These are phyloP conservation scores for Alternaria infectoria DNA, from an alignment of 2,329 filamentous ascomycete genomes.

Conservation along the genomic window DNA sequence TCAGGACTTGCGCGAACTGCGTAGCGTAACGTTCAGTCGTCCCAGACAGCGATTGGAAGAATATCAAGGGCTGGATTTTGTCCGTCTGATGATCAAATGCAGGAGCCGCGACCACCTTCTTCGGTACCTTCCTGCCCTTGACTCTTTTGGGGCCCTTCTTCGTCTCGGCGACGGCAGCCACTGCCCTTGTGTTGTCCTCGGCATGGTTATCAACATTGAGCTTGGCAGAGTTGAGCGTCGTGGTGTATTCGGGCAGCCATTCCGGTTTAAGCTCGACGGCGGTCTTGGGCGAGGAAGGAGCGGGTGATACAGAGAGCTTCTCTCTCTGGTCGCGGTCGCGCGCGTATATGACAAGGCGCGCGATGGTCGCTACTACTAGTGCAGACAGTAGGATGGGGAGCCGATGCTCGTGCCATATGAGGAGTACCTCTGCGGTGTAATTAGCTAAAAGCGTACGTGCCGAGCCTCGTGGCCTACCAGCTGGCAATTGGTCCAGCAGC, in stretches of 20 bases:
- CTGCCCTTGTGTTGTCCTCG: constrained; percentile 31
- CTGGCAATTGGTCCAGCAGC: constrained; percentile 20
- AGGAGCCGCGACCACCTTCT: constrained; percentile 21
- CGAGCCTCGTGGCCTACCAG: constrained; percentile 10
- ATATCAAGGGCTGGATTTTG: constrained; percentile 75
- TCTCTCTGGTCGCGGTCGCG: constrained; percentile 32
- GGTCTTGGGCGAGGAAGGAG: constrained; percentile 40
- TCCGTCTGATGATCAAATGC: constrained; percentile 40
- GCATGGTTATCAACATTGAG: constrained; percentile 39
- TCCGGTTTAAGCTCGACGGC: constrained; percentile 37
- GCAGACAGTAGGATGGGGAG: constrained; percentile 42
- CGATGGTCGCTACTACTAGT: constrained; percentile 35
- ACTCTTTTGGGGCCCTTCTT: constrained; percentile 48
- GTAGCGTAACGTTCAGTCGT: constrained; percentile 78
- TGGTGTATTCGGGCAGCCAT: constrained; percentile 46
- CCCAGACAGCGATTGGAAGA: constrained; percentile 88
- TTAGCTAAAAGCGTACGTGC: neutral
- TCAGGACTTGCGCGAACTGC: constrained; percentile 65
- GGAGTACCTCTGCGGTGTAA: constrained; percentile 38
- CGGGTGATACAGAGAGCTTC: constrained; percentile 39
- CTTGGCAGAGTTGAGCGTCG: constrained; percentile 24
- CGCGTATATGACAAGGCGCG: constrained; percentile 37
- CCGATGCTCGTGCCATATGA: constrained; percentile 47
- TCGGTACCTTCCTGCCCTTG: constrained; percentile 41
- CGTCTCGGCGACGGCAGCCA: constrained; percentile 26